Evolutionary conservation across 2,329 filamentous ascomycete genomes (phyloP).

Genomic region (Ceratocystis alfenasii): DNA sequence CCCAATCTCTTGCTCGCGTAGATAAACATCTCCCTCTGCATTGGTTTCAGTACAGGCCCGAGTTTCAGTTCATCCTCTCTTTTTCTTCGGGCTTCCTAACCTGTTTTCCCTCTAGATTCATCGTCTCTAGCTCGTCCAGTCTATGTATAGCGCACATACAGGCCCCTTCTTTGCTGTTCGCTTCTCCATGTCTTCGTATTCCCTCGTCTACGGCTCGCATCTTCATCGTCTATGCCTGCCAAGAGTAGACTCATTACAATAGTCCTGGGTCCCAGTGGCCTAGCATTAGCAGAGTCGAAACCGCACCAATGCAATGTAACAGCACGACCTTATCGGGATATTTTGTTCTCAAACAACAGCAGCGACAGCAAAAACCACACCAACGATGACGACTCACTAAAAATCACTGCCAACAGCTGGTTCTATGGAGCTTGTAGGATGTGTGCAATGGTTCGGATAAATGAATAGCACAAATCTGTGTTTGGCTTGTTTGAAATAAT

Average conservation of each 20-base stretch:
- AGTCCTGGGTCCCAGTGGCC: background rate
- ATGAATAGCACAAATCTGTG: background rate
- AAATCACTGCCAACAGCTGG: too few species aligned
- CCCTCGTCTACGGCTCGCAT: background rate
- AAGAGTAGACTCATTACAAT: background rate
- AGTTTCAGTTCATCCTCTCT: constrained; percentile 11
- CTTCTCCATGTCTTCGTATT: background rate
- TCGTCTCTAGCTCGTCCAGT: background rate
- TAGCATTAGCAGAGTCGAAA: constrained; percentile 2
- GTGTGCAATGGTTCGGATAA: background rate
- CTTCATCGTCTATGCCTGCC: background rate
- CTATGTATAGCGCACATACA: background rate
- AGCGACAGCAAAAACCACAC: background rate
- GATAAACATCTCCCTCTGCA: background rate
- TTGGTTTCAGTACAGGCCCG: background rate
- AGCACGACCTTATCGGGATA: background rate
- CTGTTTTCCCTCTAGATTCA: background rate
- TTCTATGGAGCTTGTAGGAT: background rate
- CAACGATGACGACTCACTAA: too few species aligned
- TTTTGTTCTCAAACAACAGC: background rate
- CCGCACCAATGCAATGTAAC: constrained; percentile 7
- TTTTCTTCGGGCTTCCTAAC: background rate
- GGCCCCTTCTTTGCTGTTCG: background rate
- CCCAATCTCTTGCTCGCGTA: background rate
- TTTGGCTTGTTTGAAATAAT: background rate